These are phyloP conservation scores for Trypanosoma conorhini DNA, from an alignment of 208 protist genomes.

Conservation along the genomic window DNA sequence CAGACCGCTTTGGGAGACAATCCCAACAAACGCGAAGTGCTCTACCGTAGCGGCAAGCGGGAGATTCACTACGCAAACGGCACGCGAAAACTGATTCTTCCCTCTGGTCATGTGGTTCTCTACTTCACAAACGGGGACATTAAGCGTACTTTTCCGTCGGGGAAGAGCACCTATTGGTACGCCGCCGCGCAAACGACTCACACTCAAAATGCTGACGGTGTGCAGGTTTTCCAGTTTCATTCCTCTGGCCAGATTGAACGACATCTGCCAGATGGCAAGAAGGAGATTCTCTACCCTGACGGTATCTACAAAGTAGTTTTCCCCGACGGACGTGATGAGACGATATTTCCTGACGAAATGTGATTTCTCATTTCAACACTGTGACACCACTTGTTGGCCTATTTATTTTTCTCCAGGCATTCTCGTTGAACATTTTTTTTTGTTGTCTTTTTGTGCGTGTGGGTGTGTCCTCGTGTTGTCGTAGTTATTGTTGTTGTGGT, in stretches of 20 bases:
- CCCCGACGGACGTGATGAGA: slow-evolving; percentile 83
- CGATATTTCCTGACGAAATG: slow-evolving; percentile 55
- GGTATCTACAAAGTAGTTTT: slow-evolving; percentile 89
- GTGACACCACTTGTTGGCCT: slow-evolving; percentile 12
- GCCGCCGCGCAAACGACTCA: slow-evolving; percentile 91
- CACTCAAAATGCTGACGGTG: slow-evolving; percentile 81
- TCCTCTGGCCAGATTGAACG: slow-evolving; percentile 88
- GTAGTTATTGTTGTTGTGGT: background rate
- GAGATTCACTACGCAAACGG: slow-evolving; percentile 93
- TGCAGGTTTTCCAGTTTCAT: slow-evolving; percentile 91
- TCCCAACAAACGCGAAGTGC: slow-evolving; percentile 85
- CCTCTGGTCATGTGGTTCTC: slow-evolving; percentile 78
- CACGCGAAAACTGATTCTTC: slow-evolving; percentile 88
- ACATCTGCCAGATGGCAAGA: slow-evolving; percentile 87
- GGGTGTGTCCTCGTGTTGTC: slow-evolving; percentile 6
- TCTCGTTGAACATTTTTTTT: background rate
- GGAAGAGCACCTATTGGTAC: slow-evolving; percentile 94
- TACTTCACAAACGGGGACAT: slow-evolving; percentile 94
- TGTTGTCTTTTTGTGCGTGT: background rate
- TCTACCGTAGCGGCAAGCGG: slow-evolving; percentile 89
- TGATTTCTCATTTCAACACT: slow-evolving; percentile 7
- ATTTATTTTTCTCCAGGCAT: slow-evolving; percentile 15
- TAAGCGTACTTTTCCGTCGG: slow-evolving; percentile 88
- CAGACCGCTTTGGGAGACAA: slow-evolving; percentile 74
- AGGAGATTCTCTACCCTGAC: slow-evolving; percentile 95